Conservation (phyloP, 139 green algal genomes). For the Chlorella sorokiniana region DNA sequence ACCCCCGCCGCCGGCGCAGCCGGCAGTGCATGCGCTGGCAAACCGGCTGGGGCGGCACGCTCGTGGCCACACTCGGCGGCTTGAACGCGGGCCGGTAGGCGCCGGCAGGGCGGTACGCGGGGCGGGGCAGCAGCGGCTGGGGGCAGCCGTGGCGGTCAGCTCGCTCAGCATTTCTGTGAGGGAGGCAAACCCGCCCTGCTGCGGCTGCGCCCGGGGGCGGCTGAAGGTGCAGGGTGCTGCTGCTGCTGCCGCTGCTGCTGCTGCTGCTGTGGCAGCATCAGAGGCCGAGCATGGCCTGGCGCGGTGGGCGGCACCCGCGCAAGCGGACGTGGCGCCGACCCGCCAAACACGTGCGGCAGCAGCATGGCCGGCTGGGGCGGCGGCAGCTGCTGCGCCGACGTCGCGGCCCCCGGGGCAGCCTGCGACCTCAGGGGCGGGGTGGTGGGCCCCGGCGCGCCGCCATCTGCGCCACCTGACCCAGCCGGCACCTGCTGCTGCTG, state of each 20-base stretch:
- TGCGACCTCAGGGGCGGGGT: neutral
- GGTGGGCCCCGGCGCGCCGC: no score
- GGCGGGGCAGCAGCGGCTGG: neutral
- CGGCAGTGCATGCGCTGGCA: no score
- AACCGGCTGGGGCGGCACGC: no score
- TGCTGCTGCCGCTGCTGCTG: neutral
- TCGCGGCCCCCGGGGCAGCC: no score
- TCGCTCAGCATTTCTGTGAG: constrained; percentile 19
- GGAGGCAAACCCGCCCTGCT: neutral
- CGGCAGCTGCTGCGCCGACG: neutral
- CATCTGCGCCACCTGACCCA: neutral
- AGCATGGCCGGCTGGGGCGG: neutral
- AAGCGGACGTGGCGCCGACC: neutral
- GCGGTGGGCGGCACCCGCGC: neutral
- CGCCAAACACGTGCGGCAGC: neutral
- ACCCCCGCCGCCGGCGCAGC: neutral
- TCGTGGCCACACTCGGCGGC: no score
- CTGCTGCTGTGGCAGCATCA: neutral
- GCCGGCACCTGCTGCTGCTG: neutral
- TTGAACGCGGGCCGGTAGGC: neutral
- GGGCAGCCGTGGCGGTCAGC: constrained; percentile 7
- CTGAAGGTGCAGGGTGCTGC: neutral
- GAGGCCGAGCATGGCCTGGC: neutral
- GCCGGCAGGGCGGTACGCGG: no score
- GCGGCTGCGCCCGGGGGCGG: neutral